A percentile compares a stretch with the other conserved stretches of the same genome.
Conservation (phyloP, 441 rosid genomes). For the Breynia disticha region DNA sequence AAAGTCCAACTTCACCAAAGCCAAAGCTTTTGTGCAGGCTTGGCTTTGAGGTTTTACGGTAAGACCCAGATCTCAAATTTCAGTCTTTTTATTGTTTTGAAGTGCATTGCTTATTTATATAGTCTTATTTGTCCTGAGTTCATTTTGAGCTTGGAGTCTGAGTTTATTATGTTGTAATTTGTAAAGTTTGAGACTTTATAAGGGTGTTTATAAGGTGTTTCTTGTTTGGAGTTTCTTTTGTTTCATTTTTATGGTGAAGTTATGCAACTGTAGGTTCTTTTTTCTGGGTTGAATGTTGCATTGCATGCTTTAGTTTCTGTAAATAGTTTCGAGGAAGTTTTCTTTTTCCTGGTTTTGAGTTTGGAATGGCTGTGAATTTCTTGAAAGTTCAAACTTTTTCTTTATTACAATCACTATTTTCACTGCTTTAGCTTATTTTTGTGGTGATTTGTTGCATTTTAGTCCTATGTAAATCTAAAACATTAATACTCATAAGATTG, state of each 20-base stretch:
- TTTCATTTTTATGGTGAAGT: not conserved
- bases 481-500: not conserved
- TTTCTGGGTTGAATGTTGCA: constrained; percentile 4
- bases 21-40: not conserved
- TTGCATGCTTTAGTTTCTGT: constrained; percentile 1
- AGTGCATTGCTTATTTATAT: not conserved
- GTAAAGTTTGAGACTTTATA: not conserved
- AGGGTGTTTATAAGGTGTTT: not conserved
- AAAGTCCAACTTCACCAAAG: not conserved
- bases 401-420: constrained; percentile 13
- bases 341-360: not conserved
- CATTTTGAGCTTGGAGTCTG: not conserved
- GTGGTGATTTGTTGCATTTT: not conserved
- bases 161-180: not conserved
- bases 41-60: not conserved
- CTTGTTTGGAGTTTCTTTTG: constrained; percentile 7
- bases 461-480: constrained; percentile 11
- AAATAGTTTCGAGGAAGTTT: not conserved
- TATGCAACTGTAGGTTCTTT: constrained; percentile 4
- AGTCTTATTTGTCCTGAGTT: not conserved
- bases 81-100: not conserved
- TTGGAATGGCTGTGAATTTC: not conserved
- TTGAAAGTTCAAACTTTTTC: not conserved
- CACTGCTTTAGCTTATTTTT: constrained; percentile 3
- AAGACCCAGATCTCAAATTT: not conserved